phyloP scores from a whole-genome alignment of 148 eudicot species.

The Vaccinium vitisidaea region DNA sequence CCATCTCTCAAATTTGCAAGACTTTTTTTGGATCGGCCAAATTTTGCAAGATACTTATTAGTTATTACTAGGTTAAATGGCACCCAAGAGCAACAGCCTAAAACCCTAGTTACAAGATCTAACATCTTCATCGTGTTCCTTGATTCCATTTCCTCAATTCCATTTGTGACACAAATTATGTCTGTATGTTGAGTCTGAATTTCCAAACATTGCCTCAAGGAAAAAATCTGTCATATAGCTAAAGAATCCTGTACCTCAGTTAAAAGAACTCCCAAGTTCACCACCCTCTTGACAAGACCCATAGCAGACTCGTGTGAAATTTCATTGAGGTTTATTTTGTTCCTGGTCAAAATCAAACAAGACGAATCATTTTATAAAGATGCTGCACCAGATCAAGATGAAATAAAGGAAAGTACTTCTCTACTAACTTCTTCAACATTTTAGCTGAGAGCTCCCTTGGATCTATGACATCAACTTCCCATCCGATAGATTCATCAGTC shows the following conservation, averaged over 20 bases:
- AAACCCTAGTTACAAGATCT: background rate
- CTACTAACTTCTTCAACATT: constrained; percentile 84
- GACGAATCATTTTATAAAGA: constrained; percentile 3
- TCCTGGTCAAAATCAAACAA: constrained; percentile 39
- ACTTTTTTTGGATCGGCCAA: too few relatives aligned
- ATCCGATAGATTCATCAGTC: constrained; percentile 78
- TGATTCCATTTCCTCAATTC: background rate
- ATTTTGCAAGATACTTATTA: too few relatives aligned
- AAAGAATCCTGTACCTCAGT: constrained; percentile 58
- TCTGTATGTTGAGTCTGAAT: background rate
- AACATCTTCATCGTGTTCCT: background rate
- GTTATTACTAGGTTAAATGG: background rate
- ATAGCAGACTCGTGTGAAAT: constrained; percentile 95
- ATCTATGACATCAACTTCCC: constrained; percentile 96
- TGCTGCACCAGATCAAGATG: background rate
- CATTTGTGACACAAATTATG: background rate
- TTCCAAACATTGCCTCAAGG: background rate
- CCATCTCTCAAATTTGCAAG: background rate
- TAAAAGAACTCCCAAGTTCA: constrained; percentile 77
- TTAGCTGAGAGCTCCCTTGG: constrained; percentile 92
- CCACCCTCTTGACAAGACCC: constrained; percentile 73
- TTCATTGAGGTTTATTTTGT: constrained; percentile 91
- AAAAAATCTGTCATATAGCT: background rate
- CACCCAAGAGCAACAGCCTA: background rate
- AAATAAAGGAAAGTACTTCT: constrained; percentile 15